phyloP scores from a whole-genome alignment of 192 early-diverging fungal species.

The Phycomyces blakesleeanus region DNA sequence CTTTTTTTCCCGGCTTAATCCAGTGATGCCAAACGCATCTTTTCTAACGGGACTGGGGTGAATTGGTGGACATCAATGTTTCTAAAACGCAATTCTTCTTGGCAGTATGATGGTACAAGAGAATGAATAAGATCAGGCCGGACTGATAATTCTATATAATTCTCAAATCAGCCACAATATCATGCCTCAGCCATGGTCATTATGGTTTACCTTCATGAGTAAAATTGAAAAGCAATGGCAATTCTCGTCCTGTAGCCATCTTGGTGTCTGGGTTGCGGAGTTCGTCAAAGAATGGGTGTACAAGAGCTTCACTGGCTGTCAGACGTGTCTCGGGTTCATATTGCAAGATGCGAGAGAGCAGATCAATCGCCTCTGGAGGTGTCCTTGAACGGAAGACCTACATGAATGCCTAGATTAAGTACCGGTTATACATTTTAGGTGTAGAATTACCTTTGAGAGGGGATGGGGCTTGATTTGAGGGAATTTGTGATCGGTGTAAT shows the following conservation, averaged over 20 bases:
- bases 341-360: slow-evolving; percentile 79
- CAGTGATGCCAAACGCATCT: slow-evolving; percentile 40
- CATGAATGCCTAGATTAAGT: background rate
- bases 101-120: slow-evolving; percentile 80
- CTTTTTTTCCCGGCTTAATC: slow-evolving; percentile 32
- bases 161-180: too few species aligned
- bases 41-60: slow-evolving; percentile 46
- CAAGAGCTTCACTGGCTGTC: slow-evolving; percentile 86
- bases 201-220: slow-evolving; percentile 51
- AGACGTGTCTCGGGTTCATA: slow-evolving; percentile 82
- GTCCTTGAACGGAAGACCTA: slow-evolving; percentile 81
- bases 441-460: slow-evolving; percentile 67
- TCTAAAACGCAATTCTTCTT: slow-evolving; percentile 45
- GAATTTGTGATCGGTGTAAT: slow-evolving; percentile 96
- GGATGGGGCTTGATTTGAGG: slow-evolving; percentile 92
- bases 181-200: background rate
- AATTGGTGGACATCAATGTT: slow-evolving; percentile 75
- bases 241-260: slow-evolving; percentile 72
- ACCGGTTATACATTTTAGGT: background rate
- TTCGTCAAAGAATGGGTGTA: slow-evolving; percentile 94
- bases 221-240: slow-evolving; percentile 91
- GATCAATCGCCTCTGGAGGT: slow-evolving; percentile 79
- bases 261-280: slow-evolving; percentile 76
- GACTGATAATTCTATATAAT: slow-evolving; percentile 82
- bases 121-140: slow-evolving; percentile 72